A percentile compares a stretch with the other conserved stretches of the same genome.
These are phyloP conservation scores for Houttuynia cordata DNA, from an alignment of 164 flowering plant genomes.

Conservation along the genomic window DNA sequence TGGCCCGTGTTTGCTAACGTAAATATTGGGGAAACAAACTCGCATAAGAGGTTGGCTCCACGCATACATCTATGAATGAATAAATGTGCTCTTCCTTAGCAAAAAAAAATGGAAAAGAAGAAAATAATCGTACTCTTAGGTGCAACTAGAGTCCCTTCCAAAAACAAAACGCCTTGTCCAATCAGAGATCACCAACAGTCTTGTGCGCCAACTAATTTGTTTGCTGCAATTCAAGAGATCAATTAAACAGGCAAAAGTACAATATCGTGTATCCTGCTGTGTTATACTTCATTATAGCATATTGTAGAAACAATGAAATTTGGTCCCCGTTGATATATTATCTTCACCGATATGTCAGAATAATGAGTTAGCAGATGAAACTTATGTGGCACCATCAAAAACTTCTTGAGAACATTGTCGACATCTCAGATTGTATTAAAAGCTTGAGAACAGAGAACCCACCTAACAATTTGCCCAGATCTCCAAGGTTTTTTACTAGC, in stretches of 20 bases:
- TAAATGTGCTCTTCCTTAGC: slow-evolving; percentile 10
- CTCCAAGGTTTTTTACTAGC: too few relatives aligned
- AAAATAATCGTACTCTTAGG: too few relatives aligned
- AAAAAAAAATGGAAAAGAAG: too few relatives aligned
- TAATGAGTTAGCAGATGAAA: too few relatives aligned
- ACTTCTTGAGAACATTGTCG: neutral
- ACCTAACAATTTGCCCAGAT: neutral
- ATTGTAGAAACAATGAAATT: too few relatives aligned
- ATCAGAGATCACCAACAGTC: slow-evolving; percentile 60
- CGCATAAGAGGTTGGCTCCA: too few relatives aligned
- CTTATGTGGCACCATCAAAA: too few relatives aligned
- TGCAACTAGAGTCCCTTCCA: slow-evolving; percentile 85
- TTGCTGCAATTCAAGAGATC: slow-evolving; percentile 43
- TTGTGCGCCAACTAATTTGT: slow-evolving; percentile 90
- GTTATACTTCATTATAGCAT: neutral
- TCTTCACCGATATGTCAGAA: too few relatives aligned
- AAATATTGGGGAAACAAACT: too few relatives aligned
- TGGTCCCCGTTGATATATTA: too few relatives aligned
- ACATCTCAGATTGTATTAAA: neutral
- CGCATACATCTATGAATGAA: too few relatives aligned
- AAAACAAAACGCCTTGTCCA: slow-evolving; percentile 69
- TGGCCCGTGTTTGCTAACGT: too few relatives aligned
- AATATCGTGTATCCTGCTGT: neutral
- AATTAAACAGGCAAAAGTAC: neutral
- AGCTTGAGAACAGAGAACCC: neutral